phyloP scores from a whole-genome alignment of 2,329 filamentous ascomycete species.

The Talaromyces verruculosus region DNA sequence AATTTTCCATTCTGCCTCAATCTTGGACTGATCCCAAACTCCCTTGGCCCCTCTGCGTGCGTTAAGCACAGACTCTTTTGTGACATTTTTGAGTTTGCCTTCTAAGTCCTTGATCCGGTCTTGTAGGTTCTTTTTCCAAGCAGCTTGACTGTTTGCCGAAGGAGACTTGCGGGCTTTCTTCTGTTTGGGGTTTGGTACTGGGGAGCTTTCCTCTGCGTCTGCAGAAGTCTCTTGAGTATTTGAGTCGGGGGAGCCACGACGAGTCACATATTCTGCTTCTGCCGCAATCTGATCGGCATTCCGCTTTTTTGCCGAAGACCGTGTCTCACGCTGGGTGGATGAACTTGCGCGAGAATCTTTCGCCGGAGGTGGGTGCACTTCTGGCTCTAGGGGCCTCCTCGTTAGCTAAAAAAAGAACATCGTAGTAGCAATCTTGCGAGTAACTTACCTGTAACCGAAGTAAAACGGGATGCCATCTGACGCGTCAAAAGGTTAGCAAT shows the following conservation, averaged over 20 bases:
- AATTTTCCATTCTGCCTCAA: not conserved
- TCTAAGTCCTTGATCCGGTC: not conserved
- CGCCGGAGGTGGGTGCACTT: not conserved
- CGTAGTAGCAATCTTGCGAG: not conserved
- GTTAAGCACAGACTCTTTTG: slow-evolving; percentile 2
- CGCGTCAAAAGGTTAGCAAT: not conserved
- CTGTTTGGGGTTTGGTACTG: too few relatives aligned
- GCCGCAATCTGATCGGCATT: not conserved
- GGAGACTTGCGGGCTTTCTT: not conserved
- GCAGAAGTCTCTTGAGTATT: not conserved
- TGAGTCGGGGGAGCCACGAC: not conserved
- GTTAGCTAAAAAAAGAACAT: not conserved
- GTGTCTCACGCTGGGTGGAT: not conserved
- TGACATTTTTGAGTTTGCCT: not conserved
- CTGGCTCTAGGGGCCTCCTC: not conserved
- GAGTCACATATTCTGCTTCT: not conserved
- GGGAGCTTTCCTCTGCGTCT: not conserved
- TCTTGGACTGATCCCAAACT: slow-evolving; percentile 1
- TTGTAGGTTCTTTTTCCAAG: not conserved
- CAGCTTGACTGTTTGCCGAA: not conserved
- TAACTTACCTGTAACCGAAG: not conserved
- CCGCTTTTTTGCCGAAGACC: not conserved
- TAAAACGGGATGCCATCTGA: not conserved
- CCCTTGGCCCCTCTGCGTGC: not conserved
- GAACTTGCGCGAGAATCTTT: too few relatives aligned